Evolutionary conservation across 371 early-diverging fungal genomes (phyloP), one percentile per base, ranked within the genome.

Genomic region (Nematocida sp.): DNA sequence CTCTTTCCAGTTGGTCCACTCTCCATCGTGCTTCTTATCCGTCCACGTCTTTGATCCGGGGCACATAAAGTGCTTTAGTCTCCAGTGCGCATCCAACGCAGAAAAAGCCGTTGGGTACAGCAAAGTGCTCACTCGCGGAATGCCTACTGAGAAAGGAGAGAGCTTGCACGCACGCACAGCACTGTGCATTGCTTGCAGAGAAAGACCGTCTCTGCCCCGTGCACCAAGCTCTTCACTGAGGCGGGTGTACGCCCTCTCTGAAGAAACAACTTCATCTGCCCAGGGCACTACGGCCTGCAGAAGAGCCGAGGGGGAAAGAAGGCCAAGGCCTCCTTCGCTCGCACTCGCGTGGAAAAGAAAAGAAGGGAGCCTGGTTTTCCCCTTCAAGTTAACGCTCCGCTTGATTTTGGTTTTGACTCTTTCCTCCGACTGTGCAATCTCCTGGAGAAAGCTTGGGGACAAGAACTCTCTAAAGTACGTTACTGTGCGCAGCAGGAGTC

Each of bases 351-450:
- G 91, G 83, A 93, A 91, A 0, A 95, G 89, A 2, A 92, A 91
- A 19, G 93, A 93, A 41, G 98, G 98, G 88, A 96, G 96, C 81
- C 99, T 88, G 32, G 87, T 87, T 66, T 96, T 94, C 94, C 96
- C 96, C 85, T 95, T 95, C 52, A 91, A 91, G 85, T 96, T 96
- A 76, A 99, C 87, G 77, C 94, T 94, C 83, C 91, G 92, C 88
- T 95, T 96, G 83, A 99, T 89, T 63, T 38, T 53, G 27, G 15
- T 63, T 8, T 50, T 29, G 2, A 70, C 29, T 31, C 11, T 31
- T 17, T 56, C 34, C 37, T 77, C 67, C 13, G n/a, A 43, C 29
- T 17, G 13, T 5, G 17, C 7, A 19, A 66, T 60, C 27, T 29
- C 17, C 3, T 34, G 5, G 4, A 50, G 21, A 76, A 58, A 62